phyloP scores from a whole-genome alignment of 1,284 basidiomycete species.

The Mixia osmundae region DNA sequence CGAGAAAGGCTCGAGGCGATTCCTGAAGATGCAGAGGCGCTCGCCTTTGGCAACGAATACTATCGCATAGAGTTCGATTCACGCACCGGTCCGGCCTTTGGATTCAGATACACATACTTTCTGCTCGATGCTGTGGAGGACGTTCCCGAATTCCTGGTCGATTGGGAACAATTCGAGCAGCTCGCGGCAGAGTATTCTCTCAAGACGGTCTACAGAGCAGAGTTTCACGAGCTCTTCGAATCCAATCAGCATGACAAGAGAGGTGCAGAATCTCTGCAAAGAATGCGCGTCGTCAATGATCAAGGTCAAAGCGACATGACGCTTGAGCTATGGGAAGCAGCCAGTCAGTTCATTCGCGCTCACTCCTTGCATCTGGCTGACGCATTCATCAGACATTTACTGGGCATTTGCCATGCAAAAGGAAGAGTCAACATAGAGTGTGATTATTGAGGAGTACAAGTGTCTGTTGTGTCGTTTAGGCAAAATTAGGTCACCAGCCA shows the following conservation, averaged over 20 bases:
- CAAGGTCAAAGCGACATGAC: conserved; percentile 72
- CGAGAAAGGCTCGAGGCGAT: conserved; percentile 42
- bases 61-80: conserved; percentile 71
- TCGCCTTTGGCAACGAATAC: conserved; percentile 71
- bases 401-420: too few relatives aligned
- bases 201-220: conserved; percentile 47
- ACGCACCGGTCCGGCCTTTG: conserved; percentile 27
- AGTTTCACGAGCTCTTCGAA: conserved; percentile 66
- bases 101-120: conserved; percentile 83
- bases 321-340: conserved; percentile 83
- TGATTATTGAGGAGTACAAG: too few relatives aligned
- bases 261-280: conserved; percentile 48
- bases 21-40: conserved; percentile 32
- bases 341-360: conserved; percentile 41
- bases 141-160: conserved; percentile 87
- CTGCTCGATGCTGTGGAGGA: conserved; percentile 85
- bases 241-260: conserved; percentile 52
- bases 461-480: too few relatives aligned
- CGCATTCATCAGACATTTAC: too few relatives aligned
- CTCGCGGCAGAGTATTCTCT: conserved; percentile 65
- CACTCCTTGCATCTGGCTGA: neutral
- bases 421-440: too few relatives aligned
- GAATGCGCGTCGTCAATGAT: conserved; percentile 67
- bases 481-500: neutral
- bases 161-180: conserved; percentile 78